Evolutionary conservation across 768 basidiomycete genomes (phyloP), one percentile per base, ranked within the genome.

Genomic region (Lactarius indigo): DNA sequence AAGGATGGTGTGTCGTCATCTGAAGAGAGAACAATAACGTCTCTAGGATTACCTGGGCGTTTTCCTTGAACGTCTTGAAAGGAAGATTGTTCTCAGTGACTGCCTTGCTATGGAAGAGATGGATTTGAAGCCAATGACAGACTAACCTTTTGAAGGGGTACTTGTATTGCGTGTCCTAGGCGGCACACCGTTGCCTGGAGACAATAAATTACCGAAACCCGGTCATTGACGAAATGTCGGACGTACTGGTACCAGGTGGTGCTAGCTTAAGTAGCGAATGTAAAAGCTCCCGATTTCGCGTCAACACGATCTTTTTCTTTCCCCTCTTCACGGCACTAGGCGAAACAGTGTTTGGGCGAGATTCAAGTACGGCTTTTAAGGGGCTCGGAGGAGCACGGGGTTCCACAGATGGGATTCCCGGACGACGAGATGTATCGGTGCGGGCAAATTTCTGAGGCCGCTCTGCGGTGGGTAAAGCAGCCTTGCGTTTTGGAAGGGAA

Each of bases 11-110:
- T 37, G 55, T 56, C 66, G 52, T 47, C 54, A 47, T 64, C 66
- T 47, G 66, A 68, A 2, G 23, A 56, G 37, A 68, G 8, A 30
- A 23, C 62, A 23, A 68, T 64, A 18, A 68, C 35, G 23, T 68
- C 66, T 8, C 33, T n/a, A 55, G 2, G 33, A 23, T 30, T 44
- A 39, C 26, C 58, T 3, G 41, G 35, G 33, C 20, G 30, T 18
- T 20, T 39, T 44, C 2, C 7, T 60, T 37, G 52, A 39, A 30
- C 42, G 30, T 26, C 66, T 68, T 63, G 26, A 55, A 26, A 59
- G 26, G 44, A 5, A 20, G 39, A 59, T 31, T 59, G 35, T 61
- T 61, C 28, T 33, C 39, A 63, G 57, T 31, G 23, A 47, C 9
- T 47, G 28, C 41, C 9, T 42, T 54, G 57, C 26, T 30, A 18